Conservation (phyloP, 805 yeast genomes). For the Limtongozyma cylindracea region DNA sequence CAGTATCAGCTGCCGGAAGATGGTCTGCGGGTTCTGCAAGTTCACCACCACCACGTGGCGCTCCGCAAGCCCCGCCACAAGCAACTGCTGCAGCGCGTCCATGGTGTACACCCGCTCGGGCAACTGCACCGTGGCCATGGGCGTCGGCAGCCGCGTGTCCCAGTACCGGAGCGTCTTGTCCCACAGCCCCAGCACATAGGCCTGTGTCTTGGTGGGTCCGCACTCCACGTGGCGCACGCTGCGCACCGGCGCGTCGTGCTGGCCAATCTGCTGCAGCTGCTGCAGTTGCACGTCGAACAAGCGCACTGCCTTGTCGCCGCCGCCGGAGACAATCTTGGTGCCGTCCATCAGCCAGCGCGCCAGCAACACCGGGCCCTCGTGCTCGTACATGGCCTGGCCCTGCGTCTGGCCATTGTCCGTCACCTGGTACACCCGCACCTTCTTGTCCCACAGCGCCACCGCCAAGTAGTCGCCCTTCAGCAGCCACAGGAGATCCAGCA, state of each 20-base stretch:
- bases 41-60: conserved; percentile 58
- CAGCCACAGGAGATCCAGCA: conserved; percentile 65
- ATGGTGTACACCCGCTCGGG: conserved; percentile 84
- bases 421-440: conserved; percentile 80
- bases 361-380: conserved; percentile 66
- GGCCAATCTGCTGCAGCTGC: conserved; percentile 66
- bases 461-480: conserved; percentile 66
- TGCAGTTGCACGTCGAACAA: conserved; percentile 64
- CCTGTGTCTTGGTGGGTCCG: conserved; percentile 63
- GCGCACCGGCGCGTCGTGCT: conserved; percentile 62
- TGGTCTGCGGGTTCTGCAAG: conserved; percentile 57
- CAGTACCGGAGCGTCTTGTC: conserved; percentile 86
- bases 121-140: conserved; percentile 55
- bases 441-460: conserved; percentile 85
- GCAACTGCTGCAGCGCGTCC: conserved; percentile 59
- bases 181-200: conserved; percentile 87
- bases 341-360: conserved; percentile 79
- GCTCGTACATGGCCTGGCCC: conserved; percentile 77
- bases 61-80: conserved; percentile 90
- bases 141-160: conserved; percentile 74
- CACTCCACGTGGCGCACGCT: conserved; percentile 56
- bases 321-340: conserved; percentile 66
- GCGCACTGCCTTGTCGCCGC: conserved; percentile 73
- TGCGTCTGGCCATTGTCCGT: conserved; percentile 51
- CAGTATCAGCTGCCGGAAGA: conserved; percentile 47